A percentile compares a stretch with the other conserved stretches of the same genome.
These are phyloP conservation scores for Pleurotus pulmonarius DNA, from an alignment of 768 basidiomycete genomes.

Conservation along the genomic window DNA sequence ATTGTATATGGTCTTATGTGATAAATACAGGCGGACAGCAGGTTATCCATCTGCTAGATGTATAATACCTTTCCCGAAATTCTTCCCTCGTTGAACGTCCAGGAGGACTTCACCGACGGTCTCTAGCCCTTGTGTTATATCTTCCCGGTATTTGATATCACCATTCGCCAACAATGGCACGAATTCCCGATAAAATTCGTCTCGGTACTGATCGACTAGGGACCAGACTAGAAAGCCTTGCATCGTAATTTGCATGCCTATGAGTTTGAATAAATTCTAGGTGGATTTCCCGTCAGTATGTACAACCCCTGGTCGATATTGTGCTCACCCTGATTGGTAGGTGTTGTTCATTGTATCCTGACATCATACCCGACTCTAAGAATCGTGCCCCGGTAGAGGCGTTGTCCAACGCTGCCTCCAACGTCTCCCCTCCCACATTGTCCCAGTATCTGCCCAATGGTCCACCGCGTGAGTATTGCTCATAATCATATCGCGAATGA, in stretches of 20 bases:
- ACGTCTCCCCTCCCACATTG: slow-evolving; percentile 37
- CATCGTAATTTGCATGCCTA: slow-evolving; percentile 32
- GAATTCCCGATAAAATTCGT: slow-evolving; percentile 25
- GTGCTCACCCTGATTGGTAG: slow-evolving; percentile 11
- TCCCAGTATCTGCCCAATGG: slow-evolving; percentile 22
- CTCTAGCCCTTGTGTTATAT: slow-evolving; percentile 27
- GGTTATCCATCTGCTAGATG: slow-evolving; percentile 5
- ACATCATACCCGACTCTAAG: slow-evolving; percentile 26
- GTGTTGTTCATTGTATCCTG: slow-evolving; percentile 13
- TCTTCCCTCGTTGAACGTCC: slow-evolving; percentile 28
- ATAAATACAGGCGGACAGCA: too few relatives aligned
- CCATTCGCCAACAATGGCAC: slow-evolving; percentile 25
- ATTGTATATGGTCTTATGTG: too few relatives aligned
- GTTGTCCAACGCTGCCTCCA: slow-evolving; percentile 36
- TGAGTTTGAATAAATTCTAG: slow-evolving; percentile 28
- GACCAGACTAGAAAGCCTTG: slow-evolving; percentile 29
- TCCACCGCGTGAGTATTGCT: neutral
- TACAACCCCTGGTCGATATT: neutral
- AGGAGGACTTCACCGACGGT: slow-evolving; percentile 23
- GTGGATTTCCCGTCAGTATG: neutral
- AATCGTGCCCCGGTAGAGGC: slow-evolving; percentile 31
- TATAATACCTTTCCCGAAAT: slow-evolving; percentile 20
- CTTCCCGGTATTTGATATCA: slow-evolving; percentile 27
- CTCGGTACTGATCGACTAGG: slow-evolving; percentile 20
- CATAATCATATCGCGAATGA: neutral